Evolutionary conservation across 2,329 filamentous ascomycete species (phyloP), one percentile per base, ranked within the genome.

Genomic region (Diaporthe citriasiana): DNA sequence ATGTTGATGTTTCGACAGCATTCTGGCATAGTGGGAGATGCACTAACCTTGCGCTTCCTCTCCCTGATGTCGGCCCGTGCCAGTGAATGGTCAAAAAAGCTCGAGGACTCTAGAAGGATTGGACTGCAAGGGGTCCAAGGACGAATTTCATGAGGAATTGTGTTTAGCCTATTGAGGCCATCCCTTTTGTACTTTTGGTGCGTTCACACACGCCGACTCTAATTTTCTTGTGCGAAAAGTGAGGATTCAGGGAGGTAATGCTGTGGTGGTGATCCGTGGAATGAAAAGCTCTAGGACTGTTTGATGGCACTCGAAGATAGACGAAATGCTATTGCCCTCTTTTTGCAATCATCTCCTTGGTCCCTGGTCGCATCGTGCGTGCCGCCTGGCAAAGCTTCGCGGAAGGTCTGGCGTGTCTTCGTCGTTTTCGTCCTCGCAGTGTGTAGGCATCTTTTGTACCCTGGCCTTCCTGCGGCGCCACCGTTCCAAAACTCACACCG

Each of bases 141-240:
- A 68, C 51, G 38, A 63, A 73, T 65, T 53, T 74, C 42, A 47
- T 22, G 53, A 47, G 63, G 73, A 56, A 55, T 72, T 60, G 70
- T 69, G 63, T 25, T 45, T 72, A n/a, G 42, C 63, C 50, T 70
- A 30, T 38, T 25, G 9, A 56, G 66, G 55, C 50, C 60, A 72
- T 72, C 42, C 33, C 40, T 70, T 72, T 63, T 72, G 47, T 60
- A 72, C 68, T 45, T 65, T 50, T 53, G 45, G 33, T 38, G 47
- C 63, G 8, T 38, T 68, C 47, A 53, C 9, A 40, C 15, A 13
- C 30, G 33, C 22, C 8, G 47, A 38, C 9, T 27, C 35, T 33
- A 19, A 33, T 40, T 66, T 57, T 30, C n/a, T 65, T 22, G 35
- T 53, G 70, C 27, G 35, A 50, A n/a, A 4, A 4, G 60, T 9